phyloP scores from a whole-genome alignment of 345 rosid species.

The Firmiana major region DNA sequence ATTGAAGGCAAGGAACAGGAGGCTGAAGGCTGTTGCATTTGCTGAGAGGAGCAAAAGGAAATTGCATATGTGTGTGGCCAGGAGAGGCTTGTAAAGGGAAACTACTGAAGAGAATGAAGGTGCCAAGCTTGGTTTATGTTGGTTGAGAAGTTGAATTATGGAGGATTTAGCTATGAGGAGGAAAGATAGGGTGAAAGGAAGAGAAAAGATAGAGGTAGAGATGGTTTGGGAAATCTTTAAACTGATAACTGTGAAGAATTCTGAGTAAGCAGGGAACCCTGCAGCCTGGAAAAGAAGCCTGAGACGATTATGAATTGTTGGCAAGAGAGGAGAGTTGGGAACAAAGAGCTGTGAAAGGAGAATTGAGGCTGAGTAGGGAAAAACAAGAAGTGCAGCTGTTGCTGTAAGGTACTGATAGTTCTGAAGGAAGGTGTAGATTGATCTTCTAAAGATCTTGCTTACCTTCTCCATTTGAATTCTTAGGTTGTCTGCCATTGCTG shows the following conservation, averaged over 20 bases:
- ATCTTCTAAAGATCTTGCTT: slow-evolving; percentile 55
- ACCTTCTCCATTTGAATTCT: slow-evolving; percentile 46
- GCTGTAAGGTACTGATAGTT: slow-evolving; percentile 57
- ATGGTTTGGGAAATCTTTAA: slow-evolving; percentile 77
- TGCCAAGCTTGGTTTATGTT: slow-evolving; percentile 14
- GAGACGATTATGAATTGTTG: slow-evolving; percentile 33
- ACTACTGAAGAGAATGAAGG: slow-evolving; percentile 33
- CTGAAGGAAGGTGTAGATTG: slow-evolving; percentile 58
- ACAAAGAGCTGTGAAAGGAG: slow-evolving; percentile 51
- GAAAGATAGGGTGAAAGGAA: slow-evolving; percentile 77
- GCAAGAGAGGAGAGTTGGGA: slow-evolving; percentile 31
- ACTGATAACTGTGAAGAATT: slow-evolving; percentile 46
- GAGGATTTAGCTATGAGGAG: slow-evolving; percentile 67
- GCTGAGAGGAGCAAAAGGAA: slow-evolving; percentile 57
- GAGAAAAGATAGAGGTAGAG: slow-evolving; percentile 46
- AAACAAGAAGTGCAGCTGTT: slow-evolving; percentile 43
- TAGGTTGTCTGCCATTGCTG: slow-evolving; percentile 13
- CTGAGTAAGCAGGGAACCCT: slow-evolving; percentile 67
- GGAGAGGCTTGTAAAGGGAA: slow-evolving; percentile 47
- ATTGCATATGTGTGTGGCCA: slow-evolving; percentile 46
- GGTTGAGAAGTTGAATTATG: slow-evolving; percentile 32
- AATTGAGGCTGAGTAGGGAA: slow-evolving; percentile 56
- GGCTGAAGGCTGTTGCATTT: slow-evolving; percentile 64
- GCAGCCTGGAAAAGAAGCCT: slow-evolving; percentile 52
- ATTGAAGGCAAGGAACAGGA: slow-evolving; percentile 51